phyloP scores from a whole-genome alignment of 2,329 filamentous ascomycete species.

The Cercospora sp. region DNA sequence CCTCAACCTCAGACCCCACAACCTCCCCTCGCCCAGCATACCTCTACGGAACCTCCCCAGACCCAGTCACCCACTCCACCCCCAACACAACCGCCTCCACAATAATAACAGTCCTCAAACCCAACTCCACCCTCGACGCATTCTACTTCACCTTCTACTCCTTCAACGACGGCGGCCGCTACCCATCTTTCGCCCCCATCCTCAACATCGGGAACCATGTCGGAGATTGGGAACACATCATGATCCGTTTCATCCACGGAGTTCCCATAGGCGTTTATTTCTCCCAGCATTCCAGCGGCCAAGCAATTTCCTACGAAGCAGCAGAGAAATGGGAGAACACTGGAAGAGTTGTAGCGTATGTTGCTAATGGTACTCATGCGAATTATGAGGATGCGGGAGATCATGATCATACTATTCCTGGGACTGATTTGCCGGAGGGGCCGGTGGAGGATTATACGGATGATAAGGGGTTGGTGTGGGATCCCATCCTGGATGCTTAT shows the following conservation, averaged over 20 bases:
- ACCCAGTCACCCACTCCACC: slow-evolving; percentile 55
- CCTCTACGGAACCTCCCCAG: slow-evolving; percentile 50
- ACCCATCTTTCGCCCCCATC: slow-evolving; percentile 21
- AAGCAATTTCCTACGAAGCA: slow-evolving; percentile 61
- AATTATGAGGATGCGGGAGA: slow-evolving; percentile 61
- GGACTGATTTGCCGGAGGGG: slow-evolving; percentile 56
- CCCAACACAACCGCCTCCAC: slow-evolving; percentile 51
- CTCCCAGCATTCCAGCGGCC: slow-evolving; percentile 61
- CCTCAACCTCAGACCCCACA: slow-evolving; percentile 44
- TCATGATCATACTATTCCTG: slow-evolving; percentile 65
- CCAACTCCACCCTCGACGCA: slow-evolving; percentile 54
- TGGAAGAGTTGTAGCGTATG: slow-evolving; percentile 57
- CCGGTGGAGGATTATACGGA: slow-evolving; percentile 58
- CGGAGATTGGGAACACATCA: slow-evolving; percentile 63
- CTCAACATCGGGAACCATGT: slow-evolving; percentile 56
- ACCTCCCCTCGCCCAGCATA: slow-evolving; percentile 41
- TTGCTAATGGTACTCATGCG: slow-evolving; percentile 63
- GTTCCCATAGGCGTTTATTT: slow-evolving; percentile 60
- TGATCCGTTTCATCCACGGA: slow-evolving; percentile 63
- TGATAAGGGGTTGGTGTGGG: slow-evolving; percentile 57
- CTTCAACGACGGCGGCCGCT: slow-evolving; percentile 55
- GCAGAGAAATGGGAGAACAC: slow-evolving; percentile 51
- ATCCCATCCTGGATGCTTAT: slow-evolving; percentile 58
- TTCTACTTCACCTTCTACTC: slow-evolving; percentile 64
- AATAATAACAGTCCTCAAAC: slow-evolving; percentile 61